Evolutionary conservation across 179 eudicot species (phyloP), one percentile per base, ranked within the genome.

Genomic region (Amaranthus tricolor): DNA sequence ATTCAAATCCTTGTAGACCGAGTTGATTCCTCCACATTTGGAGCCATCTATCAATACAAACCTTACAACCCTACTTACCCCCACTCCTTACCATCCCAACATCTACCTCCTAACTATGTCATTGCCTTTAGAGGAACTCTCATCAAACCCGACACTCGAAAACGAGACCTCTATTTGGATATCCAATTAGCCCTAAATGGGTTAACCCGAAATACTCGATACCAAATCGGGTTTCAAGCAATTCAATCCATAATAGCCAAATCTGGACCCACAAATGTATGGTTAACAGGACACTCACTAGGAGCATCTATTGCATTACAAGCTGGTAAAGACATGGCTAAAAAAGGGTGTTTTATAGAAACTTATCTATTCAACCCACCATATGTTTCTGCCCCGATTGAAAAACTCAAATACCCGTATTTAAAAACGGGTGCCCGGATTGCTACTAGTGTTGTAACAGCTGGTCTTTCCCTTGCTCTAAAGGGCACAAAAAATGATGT

Each of bases 281-380:
- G 94, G 92, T 49, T 93, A 80, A 76, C 89, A 14, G 98, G 98
- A n/a, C 98, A 93, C 62, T 93, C 98, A 11, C 78, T 91, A 60
- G 98, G 98, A 11, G 83, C 96, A 9, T 94, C 94, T 67, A 91
- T 89, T 80, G 96, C 92, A 5, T 73, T 91, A 78, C 96, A 88
- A 48, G 82, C 84, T 5, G 98, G 98, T 0, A 93, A 86, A 80
- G 87, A 82, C 19, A 83, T 89, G 89, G 98, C 91, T 10, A 88
- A 89, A 73, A 66, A 21, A 1, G 87, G 89, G 1, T 67, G 75
- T 51, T 78, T 78, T 57, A 82, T 93, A 10, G 96, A 93, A 10
- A 74, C 89, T 5, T 91, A 83, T 77, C 85, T 93, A 47, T 93
- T 93, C 40, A 93, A 91, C 71, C 94, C 98, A 1, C 96, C 98